Evolutionary conservation across 306 rosid species (phyloP).

Genomic region (Cucumis cinereus): DNA sequence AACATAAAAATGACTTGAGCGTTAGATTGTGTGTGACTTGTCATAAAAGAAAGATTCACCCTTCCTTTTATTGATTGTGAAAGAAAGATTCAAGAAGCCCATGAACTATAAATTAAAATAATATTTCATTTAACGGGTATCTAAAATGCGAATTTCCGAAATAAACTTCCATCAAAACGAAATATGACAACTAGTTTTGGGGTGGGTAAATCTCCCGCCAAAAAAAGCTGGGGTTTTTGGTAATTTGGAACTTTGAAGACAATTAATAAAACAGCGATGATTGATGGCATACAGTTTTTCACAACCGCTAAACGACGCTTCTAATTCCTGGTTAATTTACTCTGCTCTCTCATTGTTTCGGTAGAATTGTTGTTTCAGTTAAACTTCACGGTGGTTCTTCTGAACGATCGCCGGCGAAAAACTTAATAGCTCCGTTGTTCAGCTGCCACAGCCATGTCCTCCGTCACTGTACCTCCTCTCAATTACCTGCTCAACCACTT

Average conservation of each 20-base stretch:
- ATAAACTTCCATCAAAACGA: neutral
- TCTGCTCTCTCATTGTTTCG: no score
- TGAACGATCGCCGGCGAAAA: conserved; percentile 1
- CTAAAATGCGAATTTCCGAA: neutral
- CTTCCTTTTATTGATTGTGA: no score
- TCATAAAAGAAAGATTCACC: no score
- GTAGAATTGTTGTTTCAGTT: neutral
- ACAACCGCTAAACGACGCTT: neutral
- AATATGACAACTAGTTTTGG: neutral
- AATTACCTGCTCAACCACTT: conserved; percentile 48
- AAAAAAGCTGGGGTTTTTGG: neutral
- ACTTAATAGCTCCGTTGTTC: neutral
- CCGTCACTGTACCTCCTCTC: conserved; percentile 51
- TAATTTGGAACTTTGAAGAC: neutral
- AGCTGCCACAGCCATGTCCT: conserved; percentile 23
- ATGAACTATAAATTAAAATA: no score
- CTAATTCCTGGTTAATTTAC: no score
- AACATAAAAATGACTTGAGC: no score
- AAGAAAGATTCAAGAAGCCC: no score
- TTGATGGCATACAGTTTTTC: neutral
- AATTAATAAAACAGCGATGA: neutral
- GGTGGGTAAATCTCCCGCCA: neutral
- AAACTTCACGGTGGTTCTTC: neutral
- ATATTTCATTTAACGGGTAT: no score
- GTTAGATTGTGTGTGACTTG: no score